A percentile compares a stretch with the other conserved stretches of the same genome.
These are phyloP conservation scores for Cutaneotrichosporon cutaneum DNA, from an alignment of 1,284 basidiomycete species.

Conservation along the genomic window DNA sequence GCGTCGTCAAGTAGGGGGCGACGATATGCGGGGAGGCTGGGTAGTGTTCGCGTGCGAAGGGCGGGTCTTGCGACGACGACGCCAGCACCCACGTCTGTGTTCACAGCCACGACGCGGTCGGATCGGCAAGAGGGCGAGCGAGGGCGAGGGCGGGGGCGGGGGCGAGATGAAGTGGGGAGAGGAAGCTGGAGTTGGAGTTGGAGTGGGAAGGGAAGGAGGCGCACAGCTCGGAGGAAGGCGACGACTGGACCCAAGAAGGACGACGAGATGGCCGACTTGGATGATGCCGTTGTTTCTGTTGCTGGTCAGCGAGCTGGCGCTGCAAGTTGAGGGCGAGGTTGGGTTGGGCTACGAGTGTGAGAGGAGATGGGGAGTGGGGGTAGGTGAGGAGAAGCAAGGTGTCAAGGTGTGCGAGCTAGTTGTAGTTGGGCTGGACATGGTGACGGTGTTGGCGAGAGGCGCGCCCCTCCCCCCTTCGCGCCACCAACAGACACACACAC, in stretches of 20 bases:
- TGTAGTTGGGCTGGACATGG: too few relatives aligned
- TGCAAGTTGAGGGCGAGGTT: too few relatives aligned
- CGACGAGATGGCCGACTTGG: background rate
- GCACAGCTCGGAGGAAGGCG: background rate
- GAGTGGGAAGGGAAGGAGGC: background rate
- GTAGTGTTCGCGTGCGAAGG: background rate
- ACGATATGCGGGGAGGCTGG: background rate
- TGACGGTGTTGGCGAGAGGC: too few relatives aligned
- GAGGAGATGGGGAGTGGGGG: too few relatives aligned
- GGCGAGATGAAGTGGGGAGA: background rate
- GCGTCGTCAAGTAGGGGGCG: background rate
- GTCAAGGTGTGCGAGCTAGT: too few relatives aligned
- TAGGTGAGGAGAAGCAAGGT: too few relatives aligned
- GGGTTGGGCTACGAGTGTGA: too few relatives aligned
- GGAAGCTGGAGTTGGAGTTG: background rate
- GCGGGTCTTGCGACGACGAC: background rate
- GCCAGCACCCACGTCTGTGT: background rate
- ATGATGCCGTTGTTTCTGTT: background rate
- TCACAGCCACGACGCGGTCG: conserved; percentile 3
- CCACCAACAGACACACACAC: background rate
- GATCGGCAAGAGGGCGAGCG: conserved; percentile 2
- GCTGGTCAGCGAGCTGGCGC: too few relatives aligned
- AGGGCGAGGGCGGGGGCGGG: background rate
- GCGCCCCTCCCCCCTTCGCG: background rate
- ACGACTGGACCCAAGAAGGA: too few relatives aligned